phyloP scores from a whole-genome alignment of 2,329 filamentous ascomycete genomes.

The Beauveria australis region DNA sequence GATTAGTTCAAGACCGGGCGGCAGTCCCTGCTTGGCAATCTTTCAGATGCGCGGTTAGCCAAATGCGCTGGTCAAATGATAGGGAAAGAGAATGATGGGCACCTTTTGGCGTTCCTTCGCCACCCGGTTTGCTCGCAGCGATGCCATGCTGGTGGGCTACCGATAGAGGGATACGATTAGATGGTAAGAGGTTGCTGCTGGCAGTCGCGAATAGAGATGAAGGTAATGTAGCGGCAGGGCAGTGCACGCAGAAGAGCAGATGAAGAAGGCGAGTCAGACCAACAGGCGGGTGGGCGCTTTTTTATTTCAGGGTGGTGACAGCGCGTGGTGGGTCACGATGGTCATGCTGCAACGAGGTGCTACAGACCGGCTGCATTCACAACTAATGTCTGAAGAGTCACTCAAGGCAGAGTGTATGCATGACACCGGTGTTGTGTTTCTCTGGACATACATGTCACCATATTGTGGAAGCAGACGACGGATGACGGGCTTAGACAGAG shows the following conservation, averaged over 20 bases:
- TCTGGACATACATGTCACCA: neutral
- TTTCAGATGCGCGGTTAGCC: slow-evolving; percentile 20
- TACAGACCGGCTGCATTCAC: neutral
- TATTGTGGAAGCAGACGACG: neutral
- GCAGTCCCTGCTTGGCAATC: slow-evolving; percentile 47
- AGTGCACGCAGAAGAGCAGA: neutral
- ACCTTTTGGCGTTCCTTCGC: slow-evolving; percentile 24
- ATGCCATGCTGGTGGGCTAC: slow-evolving; percentile 14
- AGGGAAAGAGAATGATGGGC: neutral
- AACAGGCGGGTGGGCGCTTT: slow-evolving; percentile 1
- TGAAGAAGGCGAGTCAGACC: neutral
- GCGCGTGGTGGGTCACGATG: neutral
- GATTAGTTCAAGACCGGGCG: slow-evolving; percentile 69
- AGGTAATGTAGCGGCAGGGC: no score
- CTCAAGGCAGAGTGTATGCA: neutral
- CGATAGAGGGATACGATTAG: neutral
- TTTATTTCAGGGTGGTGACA: neutral
- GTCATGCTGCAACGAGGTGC: neutral
- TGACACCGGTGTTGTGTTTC: neutral
- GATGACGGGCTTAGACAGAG: neutral
- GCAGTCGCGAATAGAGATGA: neutral
- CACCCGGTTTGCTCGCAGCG: slow-evolving; percentile 20
- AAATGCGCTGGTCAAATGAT: neutral
- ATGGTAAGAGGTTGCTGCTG: neutral
- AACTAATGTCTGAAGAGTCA: neutral